A percentile compares a stretch with the other conserved stretches of the same genome.
phyloP scores from a whole-genome alignment of 2,329 filamentous ascomycete species.

The Akanthomyces uredinophilus region DNA sequence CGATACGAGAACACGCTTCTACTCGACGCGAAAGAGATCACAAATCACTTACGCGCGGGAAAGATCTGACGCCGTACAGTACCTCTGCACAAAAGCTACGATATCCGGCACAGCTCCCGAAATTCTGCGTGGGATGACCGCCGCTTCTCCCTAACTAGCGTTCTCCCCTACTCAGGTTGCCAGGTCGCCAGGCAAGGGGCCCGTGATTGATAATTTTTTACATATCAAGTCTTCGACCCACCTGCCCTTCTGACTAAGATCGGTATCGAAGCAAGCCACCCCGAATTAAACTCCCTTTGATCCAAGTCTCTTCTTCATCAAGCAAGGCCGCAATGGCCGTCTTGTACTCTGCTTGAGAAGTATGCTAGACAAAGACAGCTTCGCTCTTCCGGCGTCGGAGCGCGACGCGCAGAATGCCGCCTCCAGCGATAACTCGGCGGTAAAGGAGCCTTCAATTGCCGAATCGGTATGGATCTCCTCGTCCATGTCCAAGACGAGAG shows the following conservation, averaged over 20 bases:
- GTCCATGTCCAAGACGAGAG: slow-evolving; percentile 23
- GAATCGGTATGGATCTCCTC: slow-evolving; percentile 20
- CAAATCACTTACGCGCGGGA: not conserved
- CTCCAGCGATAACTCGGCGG: not conserved
- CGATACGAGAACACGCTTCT: not conserved
- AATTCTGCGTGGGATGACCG: not conserved
- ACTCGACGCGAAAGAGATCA: too few relatives aligned
- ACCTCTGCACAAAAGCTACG: not conserved
- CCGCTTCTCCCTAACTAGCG: not conserved
- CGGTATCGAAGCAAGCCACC: not conserved
- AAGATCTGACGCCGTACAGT: not conserved
- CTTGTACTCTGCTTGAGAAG: not conserved
- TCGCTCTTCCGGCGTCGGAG: not conserved
- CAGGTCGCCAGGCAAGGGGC: too few relatives aligned
- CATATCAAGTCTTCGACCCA: slow-evolving; percentile 1
- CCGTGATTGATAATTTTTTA: slow-evolving; percentile 8
- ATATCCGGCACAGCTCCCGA: not conserved
- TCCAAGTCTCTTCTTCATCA: not conserved
- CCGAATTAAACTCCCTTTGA: not conserved
- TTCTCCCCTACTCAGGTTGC: too few relatives aligned
- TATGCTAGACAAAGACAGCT: not conserved
- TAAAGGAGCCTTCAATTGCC: not conserved
- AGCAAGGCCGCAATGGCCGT: not conserved
- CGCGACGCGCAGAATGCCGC: not conserved
- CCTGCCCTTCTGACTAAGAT: not conserved